Conservation (phyloP, 768 basidiomycete genomes). For the Rhodotorula taiwanensis region DNA sequence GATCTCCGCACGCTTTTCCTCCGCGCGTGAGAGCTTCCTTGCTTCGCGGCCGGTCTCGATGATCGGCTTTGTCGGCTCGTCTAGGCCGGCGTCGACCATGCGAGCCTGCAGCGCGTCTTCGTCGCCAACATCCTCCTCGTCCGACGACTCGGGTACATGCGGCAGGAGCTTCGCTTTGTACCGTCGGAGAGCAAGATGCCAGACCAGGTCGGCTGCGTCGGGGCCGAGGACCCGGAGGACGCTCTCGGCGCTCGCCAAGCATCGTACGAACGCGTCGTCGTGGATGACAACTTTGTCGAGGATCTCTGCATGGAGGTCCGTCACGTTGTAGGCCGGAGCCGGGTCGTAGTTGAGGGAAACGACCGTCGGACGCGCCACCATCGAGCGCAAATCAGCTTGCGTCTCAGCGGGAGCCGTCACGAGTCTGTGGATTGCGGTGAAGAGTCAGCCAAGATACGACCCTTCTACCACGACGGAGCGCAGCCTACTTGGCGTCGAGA, state of each 20-base stretch:
- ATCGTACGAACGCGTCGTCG: slow-evolving; percentile 6
- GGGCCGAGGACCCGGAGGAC: slow-evolving; percentile 1
- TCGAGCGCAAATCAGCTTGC: not conserved
- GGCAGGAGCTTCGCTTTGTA: not conserved
- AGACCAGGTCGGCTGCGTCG: slow-evolving; percentile 18
- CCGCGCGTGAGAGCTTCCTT: too few relatives aligned
- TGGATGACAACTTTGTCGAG: not conserved
- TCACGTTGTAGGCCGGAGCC: not conserved
- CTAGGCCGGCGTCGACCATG: not conserved
- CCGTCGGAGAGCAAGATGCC: slow-evolving; percentile 3
- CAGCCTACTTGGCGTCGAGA: slow-evolving; percentile 11
- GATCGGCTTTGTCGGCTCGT: not conserved
- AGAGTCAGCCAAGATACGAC: too few relatives aligned
- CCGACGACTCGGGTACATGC: not conserved
- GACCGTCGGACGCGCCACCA: not conserved
- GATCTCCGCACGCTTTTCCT: not conserved
- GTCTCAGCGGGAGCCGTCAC: slow-evolving; percentile 15
- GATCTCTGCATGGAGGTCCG: not conserved
- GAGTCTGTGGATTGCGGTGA: not conserved
- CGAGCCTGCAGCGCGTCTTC: not conserved
- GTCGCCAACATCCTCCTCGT: not conserved
- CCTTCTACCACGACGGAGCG: too few relatives aligned
- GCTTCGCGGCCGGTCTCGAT: too few relatives aligned
- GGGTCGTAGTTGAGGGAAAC: not conserved
- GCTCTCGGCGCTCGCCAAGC: not conserved